Conservation (phyloP, 1,139 yeast species). For the Yamadazyma taylorii region DNA sequence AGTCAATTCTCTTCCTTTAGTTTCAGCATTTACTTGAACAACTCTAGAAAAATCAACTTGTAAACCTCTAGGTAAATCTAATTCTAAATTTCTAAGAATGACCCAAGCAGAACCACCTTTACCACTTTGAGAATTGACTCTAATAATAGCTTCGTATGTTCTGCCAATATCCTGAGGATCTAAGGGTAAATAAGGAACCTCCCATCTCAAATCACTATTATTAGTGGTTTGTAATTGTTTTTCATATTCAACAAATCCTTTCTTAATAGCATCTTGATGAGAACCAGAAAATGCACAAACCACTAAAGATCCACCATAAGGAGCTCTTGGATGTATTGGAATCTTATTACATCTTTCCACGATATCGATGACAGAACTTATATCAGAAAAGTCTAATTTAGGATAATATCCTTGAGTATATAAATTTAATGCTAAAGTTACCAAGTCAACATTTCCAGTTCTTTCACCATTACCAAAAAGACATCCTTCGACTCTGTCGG, state of each 20-base stretch:
- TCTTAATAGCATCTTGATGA: constrained; percentile 52
- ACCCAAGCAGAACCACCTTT: constrained; percentile 56
- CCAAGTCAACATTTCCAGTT: constrained; percentile 51
- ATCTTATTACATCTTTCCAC: constrained; percentile 50
- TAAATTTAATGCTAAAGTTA: constrained; percentile 48
- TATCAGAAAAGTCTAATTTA: constrained; percentile 44
- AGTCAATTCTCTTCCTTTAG: constrained; percentile 46
- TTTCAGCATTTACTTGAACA: constrained; percentile 43
- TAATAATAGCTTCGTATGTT: constrained; percentile 51
- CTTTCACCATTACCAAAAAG: constrained; percentile 52
- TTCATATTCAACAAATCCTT: constrained; percentile 40
- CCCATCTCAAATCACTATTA: constrained; percentile 31
- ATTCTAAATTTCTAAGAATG: constrained; percentile 45
- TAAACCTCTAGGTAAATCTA: constrained; percentile 48
- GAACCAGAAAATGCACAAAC: constrained; percentile 52
- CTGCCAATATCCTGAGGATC: constrained; percentile 52
- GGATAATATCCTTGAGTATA: constrained; percentile 50
- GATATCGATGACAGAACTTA: constrained; percentile 40
- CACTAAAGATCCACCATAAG: constrained; percentile 49
- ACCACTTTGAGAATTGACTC: constrained; percentile 53
- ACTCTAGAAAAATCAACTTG: constrained; percentile 44
- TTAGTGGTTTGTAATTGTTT: constrained; percentile 26
- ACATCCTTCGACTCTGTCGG: constrained; percentile 53
- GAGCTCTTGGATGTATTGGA: constrained; percentile 49
- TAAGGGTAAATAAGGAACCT: constrained; percentile 49